phyloP scores from a whole-genome alignment of 2,329 filamentous ascomycete genomes.

The Colletotrichum musae region DNA sequence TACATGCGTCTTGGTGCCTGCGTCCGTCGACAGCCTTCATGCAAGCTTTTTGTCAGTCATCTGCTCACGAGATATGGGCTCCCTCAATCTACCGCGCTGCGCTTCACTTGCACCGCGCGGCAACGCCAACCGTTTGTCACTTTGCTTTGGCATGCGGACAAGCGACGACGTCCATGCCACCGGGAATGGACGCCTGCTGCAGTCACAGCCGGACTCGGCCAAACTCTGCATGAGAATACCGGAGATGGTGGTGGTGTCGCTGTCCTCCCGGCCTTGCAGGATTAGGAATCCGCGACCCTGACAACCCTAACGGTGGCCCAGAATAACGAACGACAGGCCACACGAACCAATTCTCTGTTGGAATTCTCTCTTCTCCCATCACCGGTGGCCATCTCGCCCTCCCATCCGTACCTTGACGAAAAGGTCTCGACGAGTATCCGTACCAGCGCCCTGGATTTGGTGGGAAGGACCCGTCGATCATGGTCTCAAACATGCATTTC shows the following conservation, averaged over 20 bases:
- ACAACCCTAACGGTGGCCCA: neutral
- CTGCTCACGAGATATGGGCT: slow-evolving; percentile 12
- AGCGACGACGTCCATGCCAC: neutral
- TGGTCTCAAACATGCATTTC: slow-evolving; percentile 38
- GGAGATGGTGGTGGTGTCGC: slow-evolving; percentile 6
- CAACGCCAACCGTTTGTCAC: neutral
- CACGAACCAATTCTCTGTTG: no score
- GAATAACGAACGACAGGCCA: no score
- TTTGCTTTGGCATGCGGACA: slow-evolving; percentile 13
- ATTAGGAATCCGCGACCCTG: slow-evolving; percentile 6
- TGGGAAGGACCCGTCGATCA: slow-evolving; percentile 45
- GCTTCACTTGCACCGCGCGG: slow-evolving; percentile 4
- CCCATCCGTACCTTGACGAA: slow-evolving; percentile 7
- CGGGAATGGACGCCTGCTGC: neutral
- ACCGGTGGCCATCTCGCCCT: slow-evolving; percentile 10
- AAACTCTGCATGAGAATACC: neutral
- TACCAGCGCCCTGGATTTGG: slow-evolving; percentile 43
- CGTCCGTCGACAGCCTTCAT: slow-evolving; percentile 12
- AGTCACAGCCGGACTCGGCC: slow-evolving; percentile 4
- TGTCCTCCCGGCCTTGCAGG: slow-evolving; percentile 4
- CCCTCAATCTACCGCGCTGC: slow-evolving; percentile 22
- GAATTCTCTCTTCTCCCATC: neutral
- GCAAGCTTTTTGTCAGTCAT: slow-evolving; percentile 17
- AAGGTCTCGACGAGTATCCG: slow-evolving; percentile 28
- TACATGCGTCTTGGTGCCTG: slow-evolving; percentile 34